Evolutionary conservation across 495 filamentous ascomycete genomes (phyloP).

Genomic region (Trypethelium eluteriae): DNA sequence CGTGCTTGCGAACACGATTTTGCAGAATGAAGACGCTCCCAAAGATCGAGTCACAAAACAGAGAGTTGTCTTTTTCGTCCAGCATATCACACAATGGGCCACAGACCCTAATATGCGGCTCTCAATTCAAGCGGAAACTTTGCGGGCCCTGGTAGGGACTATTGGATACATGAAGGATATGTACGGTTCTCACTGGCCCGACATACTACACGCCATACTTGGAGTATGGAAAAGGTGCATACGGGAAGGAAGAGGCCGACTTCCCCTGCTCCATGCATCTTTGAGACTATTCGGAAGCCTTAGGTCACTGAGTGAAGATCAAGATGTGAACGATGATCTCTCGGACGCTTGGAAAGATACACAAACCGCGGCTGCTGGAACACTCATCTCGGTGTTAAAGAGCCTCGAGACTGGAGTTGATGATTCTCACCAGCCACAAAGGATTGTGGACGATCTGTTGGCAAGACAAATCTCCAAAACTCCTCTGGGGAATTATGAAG

Average conservation of each 20-base stretch:
- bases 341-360: slow-evolving; percentile 59
- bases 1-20: slow-evolving; percentile 50
- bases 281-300: slow-evolving; percentile 62
- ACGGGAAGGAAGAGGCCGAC: slow-evolving; percentile 12
- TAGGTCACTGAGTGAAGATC: slow-evolving; percentile 40
- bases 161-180: slow-evolving; percentile 65
- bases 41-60: slow-evolving; percentile 60
- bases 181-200: slow-evolving; percentile 80
- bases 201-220: slow-evolving; percentile 50
- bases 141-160: slow-evolving; percentile 55
- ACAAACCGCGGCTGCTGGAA: slow-evolving; percentile 46
- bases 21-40: slow-evolving; percentile 44
- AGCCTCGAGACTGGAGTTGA: slow-evolving; percentile 14
- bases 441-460: slow-evolving; percentile 62
- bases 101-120: slow-evolving; percentile 43
- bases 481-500: slow-evolving; percentile 46
- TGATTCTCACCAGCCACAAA: slow-evolving; percentile 46
- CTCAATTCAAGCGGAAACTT: slow-evolving; percentile 50
- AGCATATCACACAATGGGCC: slow-evolving; percentile 65
- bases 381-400: slow-evolving; percentile 21
- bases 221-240: slow-evolving; percentile 23
- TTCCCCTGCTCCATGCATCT: slow-evolving; percentile 60
- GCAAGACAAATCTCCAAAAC: slow-evolving; percentile 55
- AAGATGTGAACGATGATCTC: slow-evolving; percentile 77
- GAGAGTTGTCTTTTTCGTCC: slow-evolving; percentile 71